Base-by-base conservation (phyloP, 164 flowering plant species). In the Liquidambar formosana region DNA sequence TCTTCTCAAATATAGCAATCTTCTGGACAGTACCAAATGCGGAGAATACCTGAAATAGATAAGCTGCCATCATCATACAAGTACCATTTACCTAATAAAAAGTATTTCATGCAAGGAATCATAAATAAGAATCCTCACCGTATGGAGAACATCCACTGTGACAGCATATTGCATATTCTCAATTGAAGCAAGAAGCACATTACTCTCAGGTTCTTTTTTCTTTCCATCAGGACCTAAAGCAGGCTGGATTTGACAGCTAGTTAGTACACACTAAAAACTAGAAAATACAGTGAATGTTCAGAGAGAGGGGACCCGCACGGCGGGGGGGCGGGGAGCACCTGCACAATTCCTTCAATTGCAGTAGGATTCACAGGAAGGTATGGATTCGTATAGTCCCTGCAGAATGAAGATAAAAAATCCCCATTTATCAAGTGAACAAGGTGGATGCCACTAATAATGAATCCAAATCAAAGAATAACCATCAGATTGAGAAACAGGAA, bases 1-100 rank as follows among this genome's bases (percentile, higher is more conserved):
- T 93, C 79, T 93, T 93, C 77, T 93, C 98, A 84, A 93, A 93
- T n/a, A 91, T 89, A 23, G 98, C 98, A 73, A 93, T 89, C 79
- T 93, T 93, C 74, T 91, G 92, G 43, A 93, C 94, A 41, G 86
- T 78, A 10, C 97, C 98, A 84, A 83, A 93, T 23, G 98, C 86
- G 68, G 98, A 91, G 72, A 93, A 91, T 27, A 93, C 98, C 98
- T 93, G 78, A 21, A 58, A 68, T 19, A 49, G 19, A 46, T 3
- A 56, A 73, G 70, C 27, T 28, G 19, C 46, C 22, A 59, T 61
- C 67, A 64, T 3, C 44, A 5, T 56, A 21, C 53, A 13, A 52
- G 49, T 4, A 49, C 3, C 57, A 9, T 5, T 46, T 33, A 61
- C 49, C 23, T 38, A 63, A 14, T 8, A 60, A 51, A 52, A 41